Evolutionary conservation across 768 basidiomycete species (phyloP), one percentile per base, ranked within the genome.

Genomic region (Psilocybe azurescens): DNA sequence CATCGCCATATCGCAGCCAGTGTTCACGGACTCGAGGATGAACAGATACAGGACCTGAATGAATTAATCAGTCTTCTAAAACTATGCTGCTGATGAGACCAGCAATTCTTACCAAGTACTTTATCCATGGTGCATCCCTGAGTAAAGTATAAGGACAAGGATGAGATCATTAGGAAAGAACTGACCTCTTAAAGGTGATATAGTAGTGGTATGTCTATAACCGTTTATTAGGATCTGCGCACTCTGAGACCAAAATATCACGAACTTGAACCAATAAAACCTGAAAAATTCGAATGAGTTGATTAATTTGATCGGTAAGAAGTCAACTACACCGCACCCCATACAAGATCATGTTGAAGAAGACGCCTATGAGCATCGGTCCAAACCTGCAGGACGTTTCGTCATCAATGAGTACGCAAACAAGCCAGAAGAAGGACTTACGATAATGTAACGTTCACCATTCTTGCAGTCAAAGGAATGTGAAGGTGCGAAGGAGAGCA

Each of bases 281-380:
- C 52, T 36, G 41, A 24, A 49, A 30, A 50, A 56, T 38, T 36
- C 51, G 56, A 18, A 36, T n/a, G 33, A 52, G 8, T 14, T 5
- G 38, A 30, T 5, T 30, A 46, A 18, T 11, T 48, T 16, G 14
- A n/a, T 8, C 28, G 10, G 9, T 24, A 49, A 48, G 16, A 58
- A 8, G 56, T 33, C 36, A 29, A 32, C n/a, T 4, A 14, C 33
- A 33, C 24, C 30, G 50, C 29, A 82, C 82, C 64, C 82, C 82
- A 62, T 79, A 83, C 33, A 83, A 73, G 62, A 83, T 77, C 72
- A 79, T 77, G 60, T 82, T 81, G 32, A 77, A 64, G 58, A 75
- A 78, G 13, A 73, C 73, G 28, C 80, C 81, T 57, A 81, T 70
- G 44, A 81, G 72, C 78, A 82, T 80, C 5, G 81, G 80, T n/a